phyloP scores from a whole-genome alignment of 345 rosid species.

The Acer campestre region DNA sequence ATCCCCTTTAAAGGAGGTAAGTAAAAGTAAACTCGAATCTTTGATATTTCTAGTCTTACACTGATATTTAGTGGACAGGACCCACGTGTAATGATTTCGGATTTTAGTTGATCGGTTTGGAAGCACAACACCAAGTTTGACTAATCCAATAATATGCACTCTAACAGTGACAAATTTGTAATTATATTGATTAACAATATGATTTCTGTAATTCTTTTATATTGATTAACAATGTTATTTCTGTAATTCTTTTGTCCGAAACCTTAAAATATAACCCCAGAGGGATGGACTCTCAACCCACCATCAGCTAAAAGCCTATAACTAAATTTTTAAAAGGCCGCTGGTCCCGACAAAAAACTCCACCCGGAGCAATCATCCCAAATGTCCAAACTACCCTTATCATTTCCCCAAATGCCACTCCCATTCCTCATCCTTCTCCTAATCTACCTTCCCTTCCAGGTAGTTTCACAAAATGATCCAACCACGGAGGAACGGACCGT shows the following conservation, averaged over 20 bases:
- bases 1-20: too few species aligned
- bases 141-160: too few species aligned
- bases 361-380: background rate
- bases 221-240: conserved; percentile 5
- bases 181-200: background rate
- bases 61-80: too few species aligned
- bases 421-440: conserved; percentile 36
- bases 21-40: too few species aligned
- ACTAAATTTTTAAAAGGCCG: conserved; percentile 13
- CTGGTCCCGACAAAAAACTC: background rate
- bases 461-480: conserved; percentile 42
- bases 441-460: conserved; percentile 36
- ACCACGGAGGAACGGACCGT: conserved; percentile 38
- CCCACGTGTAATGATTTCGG: too few species aligned
- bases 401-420: background rate
- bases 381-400: conserved; percentile 43
- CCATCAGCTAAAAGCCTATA: too few species aligned
- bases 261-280: background rate
- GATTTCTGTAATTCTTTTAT: too few species aligned
- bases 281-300: background rate
- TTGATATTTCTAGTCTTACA: too few species aligned
- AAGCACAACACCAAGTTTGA: too few species aligned
- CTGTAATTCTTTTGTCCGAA: background rate
- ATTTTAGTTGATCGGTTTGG: too few species aligned
- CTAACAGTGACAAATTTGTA: conserved; percentile 6